These are phyloP conservation scores for Termitomyces sp. DNA, from an alignment of 768 basidiomycete genomes.

Conservation along the genomic window DNA sequence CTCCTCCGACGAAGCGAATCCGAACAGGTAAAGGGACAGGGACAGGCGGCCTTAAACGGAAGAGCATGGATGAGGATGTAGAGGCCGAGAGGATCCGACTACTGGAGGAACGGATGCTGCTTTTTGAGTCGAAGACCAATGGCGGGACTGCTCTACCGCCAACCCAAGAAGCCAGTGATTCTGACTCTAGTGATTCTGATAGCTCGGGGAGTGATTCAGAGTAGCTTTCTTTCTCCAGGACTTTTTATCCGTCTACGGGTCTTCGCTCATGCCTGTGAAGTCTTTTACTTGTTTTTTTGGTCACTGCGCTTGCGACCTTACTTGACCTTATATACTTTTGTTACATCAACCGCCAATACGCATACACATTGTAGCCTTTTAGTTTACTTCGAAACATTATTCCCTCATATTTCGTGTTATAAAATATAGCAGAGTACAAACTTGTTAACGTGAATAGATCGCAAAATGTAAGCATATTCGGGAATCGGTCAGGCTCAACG, in stretches of 20 bases:
- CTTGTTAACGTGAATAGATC: not conserved
- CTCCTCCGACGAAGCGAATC: constrained; percentile 60
- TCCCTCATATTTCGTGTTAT: constrained; percentile 6
- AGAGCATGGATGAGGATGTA: constrained; percentile 95
- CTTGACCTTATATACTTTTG: constrained; percentile 28
- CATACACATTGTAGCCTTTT: constrained; percentile 45
- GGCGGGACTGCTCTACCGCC: constrained; percentile 30
- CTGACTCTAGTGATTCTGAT: constrained; percentile 74
- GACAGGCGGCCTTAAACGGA: constrained; percentile 87
- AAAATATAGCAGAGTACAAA: constrained; percentile 3
- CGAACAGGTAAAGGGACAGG: constrained; percentile 74
- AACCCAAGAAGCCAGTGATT: constrained; percentile 59
- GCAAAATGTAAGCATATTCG: not conserved
- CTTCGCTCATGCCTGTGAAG: constrained; percentile 10
- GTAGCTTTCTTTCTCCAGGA: constrained; percentile 34
- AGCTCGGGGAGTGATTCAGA: constrained; percentile 85
- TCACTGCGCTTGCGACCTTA: constrained; percentile 2
- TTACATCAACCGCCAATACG: constrained; percentile 34
- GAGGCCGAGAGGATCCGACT: constrained; percentile 93
- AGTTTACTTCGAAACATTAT: constrained; percentile 25
- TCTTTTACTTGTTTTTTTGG: constrained; percentile 9
- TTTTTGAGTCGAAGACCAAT: constrained; percentile 65
- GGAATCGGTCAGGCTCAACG: constrained; percentile 4
- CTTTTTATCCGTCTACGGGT: constrained; percentile 10
- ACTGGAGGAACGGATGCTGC: constrained; percentile 82